Evolutionary conservation across 2,329 filamentous ascomycete species (phyloP).

Genomic region (Simplicillium aogashimaense): DNA sequence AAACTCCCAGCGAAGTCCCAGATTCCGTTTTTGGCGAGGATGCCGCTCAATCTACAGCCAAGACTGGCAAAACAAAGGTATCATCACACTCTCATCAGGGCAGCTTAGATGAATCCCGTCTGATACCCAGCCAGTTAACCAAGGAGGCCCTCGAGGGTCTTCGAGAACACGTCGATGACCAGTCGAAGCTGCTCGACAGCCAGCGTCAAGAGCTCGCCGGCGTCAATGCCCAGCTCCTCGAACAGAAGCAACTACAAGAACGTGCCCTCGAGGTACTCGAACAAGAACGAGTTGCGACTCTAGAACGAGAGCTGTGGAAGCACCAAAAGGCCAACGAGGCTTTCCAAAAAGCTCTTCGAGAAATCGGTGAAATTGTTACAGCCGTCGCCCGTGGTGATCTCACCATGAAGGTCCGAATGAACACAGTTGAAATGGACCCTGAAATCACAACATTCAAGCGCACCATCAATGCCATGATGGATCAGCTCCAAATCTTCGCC

Average conservation of each 20-base stretch:
- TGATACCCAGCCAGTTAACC: slow-evolving; percentile 45
- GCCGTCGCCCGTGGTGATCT: slow-evolving; percentile 91
- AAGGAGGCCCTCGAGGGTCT: slow-evolving; percentile 79
- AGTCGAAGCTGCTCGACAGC: slow-evolving; percentile 82
- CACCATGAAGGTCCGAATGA: slow-evolving; percentile 94
- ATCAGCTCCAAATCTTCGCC: slow-evolving; percentile 92
- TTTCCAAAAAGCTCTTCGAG: slow-evolving; percentile 92
- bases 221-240: slow-evolving; percentile 74
- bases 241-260: slow-evolving; percentile 79
- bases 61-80: slow-evolving; percentile 31
- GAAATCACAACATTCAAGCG: slow-evolving; percentile 97
- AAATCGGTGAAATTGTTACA: slow-evolving; percentile 96
- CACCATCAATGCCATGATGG: slow-evolving; percentile 99
- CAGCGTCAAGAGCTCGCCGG: slow-evolving; percentile 79
- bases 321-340: slow-evolving; percentile 97
- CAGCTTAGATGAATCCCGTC: slow-evolving; percentile 26
- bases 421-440: slow-evolving; percentile 92
- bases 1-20: slow-evolving; percentile 69
- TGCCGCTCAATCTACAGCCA: slow-evolving; percentile 30
- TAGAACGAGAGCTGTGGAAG: slow-evolving; percentile 91
- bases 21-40: slow-evolving; percentile 55
- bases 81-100: slow-evolving; percentile 27
- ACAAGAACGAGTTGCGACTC: slow-evolving; percentile 73
- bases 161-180: slow-evolving; percentile 84
- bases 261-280: slow-evolving; percentile 75